These are phyloP conservation scores for Phanerodontia chrysosporium DNA, from an alignment of 768 basidiomycete species.

Conservation along the genomic window DNA sequence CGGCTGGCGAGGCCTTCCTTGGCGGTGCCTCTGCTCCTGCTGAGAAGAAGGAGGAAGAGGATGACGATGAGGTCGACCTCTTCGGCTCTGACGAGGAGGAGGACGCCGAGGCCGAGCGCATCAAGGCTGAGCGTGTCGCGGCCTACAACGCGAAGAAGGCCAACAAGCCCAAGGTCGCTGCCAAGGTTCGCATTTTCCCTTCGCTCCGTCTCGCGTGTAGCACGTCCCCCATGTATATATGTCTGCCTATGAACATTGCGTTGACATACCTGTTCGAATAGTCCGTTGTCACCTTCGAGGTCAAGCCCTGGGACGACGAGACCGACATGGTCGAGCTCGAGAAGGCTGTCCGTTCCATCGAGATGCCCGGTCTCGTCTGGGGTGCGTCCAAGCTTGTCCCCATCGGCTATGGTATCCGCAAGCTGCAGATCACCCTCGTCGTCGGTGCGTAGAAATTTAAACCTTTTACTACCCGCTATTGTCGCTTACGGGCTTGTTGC, in stretches of 20 bases:
- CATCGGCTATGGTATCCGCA: conserved; percentile 91
- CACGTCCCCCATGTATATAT: conserved; percentile 10
- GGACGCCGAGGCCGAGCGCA: conserved; percentile 47
- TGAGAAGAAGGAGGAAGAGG: conserved; percentile 33
- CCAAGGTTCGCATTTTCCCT: conserved; percentile 57
- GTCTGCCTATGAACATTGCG: conserved; percentile 3
- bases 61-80: conserved; percentile 57
- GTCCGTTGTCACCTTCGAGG: conserved; percentile 97
- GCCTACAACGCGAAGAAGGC: conserved; percentile 94
- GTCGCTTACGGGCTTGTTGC: too few relatives aligned
- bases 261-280: conserved; percentile 27
- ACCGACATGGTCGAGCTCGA: conserved; percentile 94
- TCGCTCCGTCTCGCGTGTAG: conserved; percentile 5
- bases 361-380: conserved; percentile 92
- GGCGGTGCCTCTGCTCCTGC: conserved; percentile 44
- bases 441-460: conserved; percentile 35
- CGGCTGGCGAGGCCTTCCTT: conserved; percentile 70
- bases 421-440: conserved; percentile 72
- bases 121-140: conserved; percentile 86
- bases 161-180: conserved; percentile 77
- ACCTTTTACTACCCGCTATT: too few relatives aligned
- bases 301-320: conserved; percentile 99
- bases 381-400: conserved; percentile 90
- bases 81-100: conserved; percentile 65
- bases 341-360: conserved; percentile 75